A percentile compares a stretch with the other conserved stretches of the same genome.
Evolutionary conservation across 208 protist species (phyloP).

Genomic region (Trypanosoma rangeli): DNA sequence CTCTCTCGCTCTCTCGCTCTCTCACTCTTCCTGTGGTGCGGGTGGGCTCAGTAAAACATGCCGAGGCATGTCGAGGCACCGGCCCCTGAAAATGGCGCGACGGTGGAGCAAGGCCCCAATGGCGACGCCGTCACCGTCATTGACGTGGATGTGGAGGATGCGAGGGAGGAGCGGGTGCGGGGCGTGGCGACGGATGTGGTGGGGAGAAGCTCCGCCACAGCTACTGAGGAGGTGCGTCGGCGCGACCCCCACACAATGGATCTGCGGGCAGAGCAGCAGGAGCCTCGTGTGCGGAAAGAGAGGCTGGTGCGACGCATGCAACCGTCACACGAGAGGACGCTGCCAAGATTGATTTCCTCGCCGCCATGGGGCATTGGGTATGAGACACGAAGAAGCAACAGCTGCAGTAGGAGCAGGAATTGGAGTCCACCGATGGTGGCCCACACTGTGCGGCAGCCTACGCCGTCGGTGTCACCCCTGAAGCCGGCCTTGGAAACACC

Average conservation of each 20-base stretch:
- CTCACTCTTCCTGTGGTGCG: neutral
- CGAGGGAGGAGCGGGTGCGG: neutral
- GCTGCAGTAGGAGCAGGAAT: neutral
- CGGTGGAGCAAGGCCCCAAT: neutral
- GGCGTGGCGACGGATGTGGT: neutral
- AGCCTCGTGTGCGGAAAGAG: neutral
- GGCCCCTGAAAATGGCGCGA: neutral
- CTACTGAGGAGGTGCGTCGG: neutral
- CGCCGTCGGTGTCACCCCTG: neutral
- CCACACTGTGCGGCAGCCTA: neutral
- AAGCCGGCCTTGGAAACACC: conserved; percentile 15
- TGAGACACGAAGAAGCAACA: neutral
- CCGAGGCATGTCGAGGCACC: neutral
- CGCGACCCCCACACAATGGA: neutral
- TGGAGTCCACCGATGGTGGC: neutral
- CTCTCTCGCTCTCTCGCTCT: neutral
- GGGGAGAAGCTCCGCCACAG: neutral
- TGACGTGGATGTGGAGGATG: neutral
- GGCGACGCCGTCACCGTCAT: neutral
- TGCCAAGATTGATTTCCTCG: neutral
- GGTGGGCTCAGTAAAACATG: conserved; percentile 1
- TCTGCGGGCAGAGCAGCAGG: neutral
- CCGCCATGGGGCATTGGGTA: neutral
- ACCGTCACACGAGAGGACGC: neutral
- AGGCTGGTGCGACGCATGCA: neutral